These are phyloP conservation scores for Coemansia furcata DNA, from an alignment of 192 early-diverging fungal genomes.

Conservation along the genomic window DNA sequence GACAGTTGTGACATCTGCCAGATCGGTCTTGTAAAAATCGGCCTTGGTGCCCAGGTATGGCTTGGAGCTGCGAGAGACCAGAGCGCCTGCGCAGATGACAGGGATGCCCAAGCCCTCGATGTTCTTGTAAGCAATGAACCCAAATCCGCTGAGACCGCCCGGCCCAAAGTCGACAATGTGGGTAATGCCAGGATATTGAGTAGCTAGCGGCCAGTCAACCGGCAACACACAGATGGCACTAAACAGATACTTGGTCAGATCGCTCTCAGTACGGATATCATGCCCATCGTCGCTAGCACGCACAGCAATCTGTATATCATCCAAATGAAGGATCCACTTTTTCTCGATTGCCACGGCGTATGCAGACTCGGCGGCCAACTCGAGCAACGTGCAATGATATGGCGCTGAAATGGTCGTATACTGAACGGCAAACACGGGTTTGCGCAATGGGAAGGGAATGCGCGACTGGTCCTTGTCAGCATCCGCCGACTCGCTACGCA, in stretches of 20 bases:
- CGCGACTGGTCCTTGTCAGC: constrained; percentile 58
- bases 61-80: constrained; percentile 18
- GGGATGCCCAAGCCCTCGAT: constrained; percentile 84
- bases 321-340: constrained; percentile 19
- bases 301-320: constrained; percentile 57
- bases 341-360: constrained; percentile 13
- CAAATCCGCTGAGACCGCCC: constrained; percentile 81
- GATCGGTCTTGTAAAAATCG: constrained; percentile 68
- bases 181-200: constrained; percentile 57
- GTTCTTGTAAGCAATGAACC: constrained; percentile 79
- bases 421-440: constrained; percentile 73
- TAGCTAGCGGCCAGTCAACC: constrained; percentile 62
- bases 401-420: constrained; percentile 87
- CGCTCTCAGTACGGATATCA: constrained; percentile 60
- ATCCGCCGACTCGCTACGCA: constrained; percentile 13
- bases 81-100: constrained; percentile 26
- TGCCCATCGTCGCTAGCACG: constrained; percentile 78
- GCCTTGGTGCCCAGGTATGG: constrained; percentile 68
- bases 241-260: constrained; percentile 68
- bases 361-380: neutral
- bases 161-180: constrained; percentile 96
- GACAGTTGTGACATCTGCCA: constrained; percentile 65
- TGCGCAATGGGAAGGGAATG: constrained; percentile 77
- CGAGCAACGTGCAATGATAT: constrained; percentile 56
- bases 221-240: constrained; percentile 63